Evolutionary conservation across 73 alveolate species (phyloP), one percentile per base, ranked within the genome.

Genomic region (Loxodes magnus): DNA sequence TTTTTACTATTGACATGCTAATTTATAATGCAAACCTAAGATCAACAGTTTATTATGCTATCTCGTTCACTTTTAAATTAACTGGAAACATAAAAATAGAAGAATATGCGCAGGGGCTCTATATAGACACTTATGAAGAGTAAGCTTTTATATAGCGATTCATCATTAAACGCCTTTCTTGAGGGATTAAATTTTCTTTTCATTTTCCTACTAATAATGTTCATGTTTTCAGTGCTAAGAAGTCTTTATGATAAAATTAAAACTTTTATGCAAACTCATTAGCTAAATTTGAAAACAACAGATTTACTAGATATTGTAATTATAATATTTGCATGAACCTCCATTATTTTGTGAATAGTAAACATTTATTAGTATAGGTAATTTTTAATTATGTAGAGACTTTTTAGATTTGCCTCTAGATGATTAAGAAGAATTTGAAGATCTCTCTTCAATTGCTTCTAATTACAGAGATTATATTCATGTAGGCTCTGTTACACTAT

Each of bases 11-110:
- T 5, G 90, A 77, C 34, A 19, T 69, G 22, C 21, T 77, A 44
- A 35, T 68, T 33, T 72, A 77, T 36, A 69, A 69, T 34, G 41
- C 48, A 9, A 77, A 77, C 51, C 43, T 10, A 2, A 17, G 54
- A 23, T 14, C 58, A 0, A 76, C 79, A 0, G 21, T 69, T 1
- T 28, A 59, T 20, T 31, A 20, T 5, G 25, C 36, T 3, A 35
- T 59, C 6, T 24, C 33, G 3, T 58, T 36, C 28, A 28, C 53
- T 4, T 7, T 0, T 0, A 43, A 55, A 35, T 62, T 67, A 29
- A 44, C 79, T 12, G 90, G 90, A 2, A 28, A 30, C n/a, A 4
- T 69, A 14, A 17, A 5, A 14, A 29, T 38, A 17, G 31, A 31
- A 6, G 29, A 56, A 33, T 29, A 28, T 31, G 7, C 38, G 10